Conservation (phyloP, 2,329 filamentous ascomycete species). For the Penicillium sp. region DNA sequence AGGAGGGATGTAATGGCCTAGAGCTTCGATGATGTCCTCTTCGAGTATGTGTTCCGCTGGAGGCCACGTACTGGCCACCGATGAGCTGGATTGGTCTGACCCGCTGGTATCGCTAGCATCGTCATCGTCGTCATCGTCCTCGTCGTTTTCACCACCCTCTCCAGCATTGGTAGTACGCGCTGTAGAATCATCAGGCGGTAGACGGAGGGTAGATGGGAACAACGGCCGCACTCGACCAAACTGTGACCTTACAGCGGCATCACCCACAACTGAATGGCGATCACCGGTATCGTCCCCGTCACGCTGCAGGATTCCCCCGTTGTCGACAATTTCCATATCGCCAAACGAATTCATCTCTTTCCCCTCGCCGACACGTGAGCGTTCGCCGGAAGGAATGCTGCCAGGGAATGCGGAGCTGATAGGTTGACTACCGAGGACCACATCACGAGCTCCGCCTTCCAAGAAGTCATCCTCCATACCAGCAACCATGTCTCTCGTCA, state of each 20-base stretch:
- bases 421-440: constrained; percentile 73
- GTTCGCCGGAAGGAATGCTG: constrained; percentile 64
- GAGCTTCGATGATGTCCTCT: constrained; percentile 45
- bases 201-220: constrained; percentile 33
- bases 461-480: constrained; percentile 76
- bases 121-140: constrained; percentile 23
- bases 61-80: constrained; percentile 39
- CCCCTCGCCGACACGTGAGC: constrained; percentile 64
- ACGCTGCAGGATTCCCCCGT: constrained; percentile 60
- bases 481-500: constrained; percentile 80
- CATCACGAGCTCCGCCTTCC: constrained; percentile 73
- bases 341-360: constrained; percentile 66
- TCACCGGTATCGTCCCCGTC: constrained; percentile 63
- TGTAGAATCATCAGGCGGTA: constrained; percentile 18
- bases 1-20: constrained; percentile 44
- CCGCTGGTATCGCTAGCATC: constrained; percentile 22
- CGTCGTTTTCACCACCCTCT: constrained; percentile 14
- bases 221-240: constrained; percentile 37
- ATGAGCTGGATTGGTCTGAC: constrained; percentile 30
- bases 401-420: constrained; percentile 78
- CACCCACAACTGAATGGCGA: constrained; percentile 62
- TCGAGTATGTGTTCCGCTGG: constrained; percentile 40
- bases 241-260: constrained; percentile 43
- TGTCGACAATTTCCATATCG: constrained; percentile 65
- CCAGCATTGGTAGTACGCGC: constrained; percentile 6